A percentile compares a stretch with the other conserved stretches of the same genome.
These are phyloP conservation scores for Lunasporangiospora selenospora DNA, from an alignment of 192 early-diverging fungal genomes.

Conservation along the genomic window DNA sequence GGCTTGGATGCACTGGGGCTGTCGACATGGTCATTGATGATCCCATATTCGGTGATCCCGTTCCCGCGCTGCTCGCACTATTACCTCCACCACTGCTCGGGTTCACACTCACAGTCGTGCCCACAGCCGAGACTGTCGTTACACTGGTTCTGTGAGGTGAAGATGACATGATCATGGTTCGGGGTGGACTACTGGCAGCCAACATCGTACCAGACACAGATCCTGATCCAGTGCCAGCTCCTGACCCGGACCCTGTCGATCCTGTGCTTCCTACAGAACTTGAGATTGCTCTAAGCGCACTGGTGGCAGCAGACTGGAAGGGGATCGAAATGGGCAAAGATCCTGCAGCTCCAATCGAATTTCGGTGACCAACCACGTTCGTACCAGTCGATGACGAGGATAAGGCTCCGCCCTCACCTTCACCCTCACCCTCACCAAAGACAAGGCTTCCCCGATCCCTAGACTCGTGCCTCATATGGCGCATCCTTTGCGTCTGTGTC, in stretches of 20 bases:
- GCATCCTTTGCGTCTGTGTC: no score
- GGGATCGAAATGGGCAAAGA: slow-evolving; percentile 34
- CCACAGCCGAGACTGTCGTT: slow-evolving; percentile 30
- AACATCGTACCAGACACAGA: neutral
- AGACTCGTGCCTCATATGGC: no score
- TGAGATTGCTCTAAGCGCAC: slow-evolving; percentile 37
- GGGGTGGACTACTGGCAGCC: slow-evolving; percentile 36
- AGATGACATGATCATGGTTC: slow-evolving; percentile 34
- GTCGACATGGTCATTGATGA: slow-evolving; percentile 14
- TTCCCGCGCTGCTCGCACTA: neutral
- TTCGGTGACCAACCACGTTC: no score
- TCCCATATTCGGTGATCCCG: slow-evolving; percentile 12
- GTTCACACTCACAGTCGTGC: slow-evolving; percentile 33
- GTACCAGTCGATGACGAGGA: no score
- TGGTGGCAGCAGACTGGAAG: slow-evolving; percentile 35
- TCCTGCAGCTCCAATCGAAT: slow-evolving; percentile 8
- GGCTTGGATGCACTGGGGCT: slow-evolving; percentile 27
- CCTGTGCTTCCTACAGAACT: slow-evolving; percentile 46
- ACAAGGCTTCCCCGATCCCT: no score
- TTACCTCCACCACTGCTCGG: no score
- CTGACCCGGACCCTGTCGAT: slow-evolving; percentile 39
- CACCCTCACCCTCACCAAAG: no score
- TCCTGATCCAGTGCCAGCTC: slow-evolving; percentile 12
- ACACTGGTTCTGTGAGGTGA: slow-evolving; percentile 35
- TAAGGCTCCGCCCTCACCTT: no score